Evolutionary conservation across 371 early-diverging fungal genomes (phyloP).

Genomic region (Mucor plumbeus): DNA sequence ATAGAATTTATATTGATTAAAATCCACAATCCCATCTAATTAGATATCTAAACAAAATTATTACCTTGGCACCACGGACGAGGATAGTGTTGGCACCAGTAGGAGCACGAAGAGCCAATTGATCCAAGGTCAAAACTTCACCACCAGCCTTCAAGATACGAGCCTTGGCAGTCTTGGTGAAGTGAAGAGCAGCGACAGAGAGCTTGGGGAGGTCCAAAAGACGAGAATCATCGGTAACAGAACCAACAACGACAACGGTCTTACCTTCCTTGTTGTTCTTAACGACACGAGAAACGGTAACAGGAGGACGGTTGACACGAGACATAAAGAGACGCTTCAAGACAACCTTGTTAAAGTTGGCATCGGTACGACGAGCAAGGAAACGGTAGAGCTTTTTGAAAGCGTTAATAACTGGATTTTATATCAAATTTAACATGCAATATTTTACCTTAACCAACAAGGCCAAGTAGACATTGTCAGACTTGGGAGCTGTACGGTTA

Average conservation of each 20-base stretch:
- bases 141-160: conserved; percentile 98
- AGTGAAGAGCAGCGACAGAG: conserved; percentile 92
- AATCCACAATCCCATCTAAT: conserved; percentile 46
- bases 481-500: conserved; percentile 85
- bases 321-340: conserved; percentile 98
- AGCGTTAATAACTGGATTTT: too few species aligned
- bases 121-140: conserved; percentile 97
- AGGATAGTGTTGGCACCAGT: conserved; percentile 95
- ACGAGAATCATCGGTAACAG: conserved; percentile 96
- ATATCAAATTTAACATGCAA: neutral
- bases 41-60: conserved; percentile 65
- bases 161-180: conserved; percentile 94
- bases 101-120: conserved; percentile 97
- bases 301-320: conserved; percentile 94
- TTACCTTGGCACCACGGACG: conserved; percentile 91
- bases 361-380: conserved; percentile 97
- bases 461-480: conserved; percentile 92
- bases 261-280: conserved; percentile 77
- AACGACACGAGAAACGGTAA: conserved; percentile 90
- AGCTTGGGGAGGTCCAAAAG: conserved; percentile 94
- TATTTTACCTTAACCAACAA: conserved; percentile 85
- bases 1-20: conserved; percentile 68
- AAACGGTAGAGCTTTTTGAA: conserved; percentile 89
- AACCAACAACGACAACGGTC: conserved; percentile 93
- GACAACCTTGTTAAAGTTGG: conserved; percentile 98